A percentile compares a stretch with the other conserved stretches of the same genome.
phyloP scores from a whole-genome alignment of 2,329 filamentous ascomycete species.

The Aspergillus neoniger region DNA sequence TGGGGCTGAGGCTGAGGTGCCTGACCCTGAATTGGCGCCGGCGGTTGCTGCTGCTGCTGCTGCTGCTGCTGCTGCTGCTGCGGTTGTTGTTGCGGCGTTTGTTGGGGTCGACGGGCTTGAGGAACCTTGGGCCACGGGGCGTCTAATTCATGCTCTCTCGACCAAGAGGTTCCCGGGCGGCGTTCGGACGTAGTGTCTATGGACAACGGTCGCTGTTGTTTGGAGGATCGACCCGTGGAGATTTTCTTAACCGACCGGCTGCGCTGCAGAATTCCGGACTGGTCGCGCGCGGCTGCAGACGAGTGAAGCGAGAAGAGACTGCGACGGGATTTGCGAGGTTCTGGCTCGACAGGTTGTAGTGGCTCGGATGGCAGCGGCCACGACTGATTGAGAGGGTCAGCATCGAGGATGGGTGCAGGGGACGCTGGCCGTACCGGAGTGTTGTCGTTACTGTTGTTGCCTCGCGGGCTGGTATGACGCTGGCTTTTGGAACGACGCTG shows the following conservation, averaged over 20 bases:
- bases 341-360: constrained; percentile 21
- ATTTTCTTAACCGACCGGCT: constrained; percentile 29
- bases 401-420: constrained; percentile 23
- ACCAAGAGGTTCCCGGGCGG: constrained; percentile 6
- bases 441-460: neutral
- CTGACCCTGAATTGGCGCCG: constrained; percentile 7
- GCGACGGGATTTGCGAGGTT: constrained; percentile 26
- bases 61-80: constrained; percentile 15
- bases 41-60: constrained; percentile 16
- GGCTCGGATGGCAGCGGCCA: constrained; percentile 22
- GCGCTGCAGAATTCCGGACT: constrained; percentile 31
- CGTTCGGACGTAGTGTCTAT: constrained; percentile 13
- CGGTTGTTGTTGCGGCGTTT: constrained; percentile 1
- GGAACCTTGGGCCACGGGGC: constrained; percentile 2
- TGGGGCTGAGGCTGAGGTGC: constrained; percentile 9
- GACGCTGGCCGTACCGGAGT: constrained; percentile 10
- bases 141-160: constrained; percentile 7
- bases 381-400: constrained; percentile 29
- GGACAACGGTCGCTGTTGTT: constrained; percentile 16
- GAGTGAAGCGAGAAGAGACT: constrained; percentile 27
- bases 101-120: constrained; percentile 8
- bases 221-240: constrained; percentile 24
- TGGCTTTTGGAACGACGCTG: constrained; percentile 31
- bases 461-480: constrained; percentile 22
- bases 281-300: constrained; percentile 17